Evolutionary conservation across 1,284 basidiomycete genomes (phyloP).

Genomic region (Cryptococcus wingfieldii): DNA sequence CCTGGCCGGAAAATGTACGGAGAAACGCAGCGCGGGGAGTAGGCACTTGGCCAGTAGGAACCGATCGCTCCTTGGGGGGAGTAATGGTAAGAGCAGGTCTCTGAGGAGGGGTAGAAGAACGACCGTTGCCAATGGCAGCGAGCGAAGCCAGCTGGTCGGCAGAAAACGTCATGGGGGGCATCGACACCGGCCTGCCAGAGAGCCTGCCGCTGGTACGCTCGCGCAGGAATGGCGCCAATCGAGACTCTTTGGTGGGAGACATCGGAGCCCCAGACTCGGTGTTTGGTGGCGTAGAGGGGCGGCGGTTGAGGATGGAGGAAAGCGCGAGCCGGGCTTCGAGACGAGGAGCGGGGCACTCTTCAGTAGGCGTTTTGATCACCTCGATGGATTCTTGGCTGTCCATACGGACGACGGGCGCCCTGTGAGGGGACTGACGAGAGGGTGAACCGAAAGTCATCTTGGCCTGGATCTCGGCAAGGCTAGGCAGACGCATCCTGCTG

Average conservation of each 20-base stretch:
- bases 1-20: neutral
- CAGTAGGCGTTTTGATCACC: slow-evolving; percentile 34
- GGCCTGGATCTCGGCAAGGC: slow-evolving; percentile 43
- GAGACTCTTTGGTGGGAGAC: slow-evolving; percentile 5
- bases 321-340: slow-evolving; percentile 16
- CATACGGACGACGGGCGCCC: slow-evolving; percentile 13
- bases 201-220: slow-evolving; percentile 38
- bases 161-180: slow-evolving; percentile 23
- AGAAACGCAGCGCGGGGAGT: too few species aligned
- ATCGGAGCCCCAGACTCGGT: slow-evolving; percentile 4
- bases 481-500: slow-evolving; percentile 25
- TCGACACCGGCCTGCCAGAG: slow-evolving; percentile 27
- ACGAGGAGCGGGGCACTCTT: slow-evolving; percentile 22
- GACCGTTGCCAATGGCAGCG: slow-evolving; percentile 8
- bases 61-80: slow-evolving; percentile 19
- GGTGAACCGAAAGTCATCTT: slow-evolving; percentile 23
- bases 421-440: slow-evolving; percentile 5
- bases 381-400: slow-evolving; percentile 33
- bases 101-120: neutral
- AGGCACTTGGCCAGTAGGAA: neutral
- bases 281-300: slow-evolving; percentile 21
- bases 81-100: slow-evolving; percentile 21
- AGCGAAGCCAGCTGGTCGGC: slow-evolving; percentile 11
- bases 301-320: slow-evolving; percentile 14
- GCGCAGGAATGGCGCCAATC: slow-evolving; percentile 41